Evolutionary conservation across 345 rosid species (phyloP).

Genomic region (Populus euphratica): DNA sequence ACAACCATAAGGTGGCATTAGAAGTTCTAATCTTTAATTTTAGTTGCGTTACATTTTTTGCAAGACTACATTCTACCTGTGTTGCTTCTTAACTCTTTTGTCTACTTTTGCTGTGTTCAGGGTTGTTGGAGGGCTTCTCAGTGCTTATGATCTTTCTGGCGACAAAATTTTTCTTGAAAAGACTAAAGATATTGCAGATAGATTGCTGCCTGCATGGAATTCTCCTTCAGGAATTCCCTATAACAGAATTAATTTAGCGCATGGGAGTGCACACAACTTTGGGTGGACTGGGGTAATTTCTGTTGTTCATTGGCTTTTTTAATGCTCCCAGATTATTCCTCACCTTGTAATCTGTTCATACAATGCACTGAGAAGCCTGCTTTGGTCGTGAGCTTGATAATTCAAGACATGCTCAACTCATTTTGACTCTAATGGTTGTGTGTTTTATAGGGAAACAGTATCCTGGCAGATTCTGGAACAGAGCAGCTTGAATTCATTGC

Average conservation of each 20-base stretch:
- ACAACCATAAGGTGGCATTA: conserved; percentile 97
- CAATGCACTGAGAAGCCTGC: no score
- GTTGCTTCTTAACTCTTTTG: not conserved
- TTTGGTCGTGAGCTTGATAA: no score
- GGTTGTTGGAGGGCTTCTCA: conserved; percentile 98
- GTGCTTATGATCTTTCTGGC: conserved; percentile 87
- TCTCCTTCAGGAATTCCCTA: conserved; percentile 85
- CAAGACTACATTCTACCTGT: conserved; percentile 36
- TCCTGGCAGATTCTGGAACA: conserved; percentile 96
- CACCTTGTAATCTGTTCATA: no score
- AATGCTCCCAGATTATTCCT: no score
- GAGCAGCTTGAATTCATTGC: conserved; percentile 97
- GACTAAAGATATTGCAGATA: conserved; percentile 91
- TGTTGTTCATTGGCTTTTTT: conserved; percentile 47
- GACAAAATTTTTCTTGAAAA: conserved; percentile 89
- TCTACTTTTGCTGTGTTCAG: conserved; percentile 55
- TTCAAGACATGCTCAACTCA: no score
- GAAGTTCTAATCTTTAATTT: conserved; percentile 62
- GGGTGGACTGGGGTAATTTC: conserved; percentile 89
- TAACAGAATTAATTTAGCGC: conserved; percentile 75
- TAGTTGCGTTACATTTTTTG: conserved; percentile 43
- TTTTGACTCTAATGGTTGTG: no score
- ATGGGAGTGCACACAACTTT: conserved; percentile 73
- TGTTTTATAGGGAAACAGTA: conserved; percentile 66
- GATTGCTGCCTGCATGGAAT: conserved; percentile 95